phyloP scores from a whole-genome alignment of 176 grass and related monocot genomes.

The Urochloa ruziziensis region DNA sequence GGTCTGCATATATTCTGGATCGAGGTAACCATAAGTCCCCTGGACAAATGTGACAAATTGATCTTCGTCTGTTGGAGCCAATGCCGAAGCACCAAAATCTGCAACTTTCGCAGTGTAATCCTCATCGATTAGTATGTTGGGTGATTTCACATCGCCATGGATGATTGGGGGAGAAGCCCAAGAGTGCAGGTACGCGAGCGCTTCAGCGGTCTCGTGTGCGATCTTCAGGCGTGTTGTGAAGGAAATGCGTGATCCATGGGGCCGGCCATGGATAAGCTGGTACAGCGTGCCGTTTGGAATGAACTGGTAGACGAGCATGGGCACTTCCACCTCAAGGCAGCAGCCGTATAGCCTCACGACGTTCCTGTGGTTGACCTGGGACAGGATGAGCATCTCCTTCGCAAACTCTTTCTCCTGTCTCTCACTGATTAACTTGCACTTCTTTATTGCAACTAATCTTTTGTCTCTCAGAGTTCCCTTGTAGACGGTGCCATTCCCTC shows the following conservation, averaged over 20 bases:
- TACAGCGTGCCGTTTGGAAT: constrained; percentile 48
- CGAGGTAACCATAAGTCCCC: constrained; percentile 63
- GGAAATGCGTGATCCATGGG: not conserved
- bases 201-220: constrained; percentile 54
- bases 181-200: constrained; percentile 64
- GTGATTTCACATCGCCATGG: constrained; percentile 68
- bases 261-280: constrained; percentile 23
- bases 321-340: constrained; percentile 69
- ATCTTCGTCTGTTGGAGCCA: constrained; percentile 40
- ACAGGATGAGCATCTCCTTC: constrained; percentile 49
- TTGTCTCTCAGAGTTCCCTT: constrained; percentile 27
- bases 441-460: constrained; percentile 27
- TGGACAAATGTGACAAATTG: constrained; percentile 68
- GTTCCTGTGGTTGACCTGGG: constrained; percentile 59
- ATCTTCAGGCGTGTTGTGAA: constrained; percentile 43
- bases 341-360: constrained; percentile 62
- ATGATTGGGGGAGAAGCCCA: constrained; percentile 63
- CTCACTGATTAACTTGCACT: constrained; percentile 28
- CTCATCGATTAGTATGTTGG: constrained; percentile 61
- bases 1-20: constrained; percentile 57
- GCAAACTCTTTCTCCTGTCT: constrained; percentile 47
- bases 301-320: constrained; percentile 67
- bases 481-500: constrained; percentile 41
- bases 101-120: constrained; percentile 48
- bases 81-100: constrained; percentile 56